Evolutionary conservation across 1,284 basidiomycete genomes (phyloP).

Genomic region (Rhodotorula sp.): DNA sequence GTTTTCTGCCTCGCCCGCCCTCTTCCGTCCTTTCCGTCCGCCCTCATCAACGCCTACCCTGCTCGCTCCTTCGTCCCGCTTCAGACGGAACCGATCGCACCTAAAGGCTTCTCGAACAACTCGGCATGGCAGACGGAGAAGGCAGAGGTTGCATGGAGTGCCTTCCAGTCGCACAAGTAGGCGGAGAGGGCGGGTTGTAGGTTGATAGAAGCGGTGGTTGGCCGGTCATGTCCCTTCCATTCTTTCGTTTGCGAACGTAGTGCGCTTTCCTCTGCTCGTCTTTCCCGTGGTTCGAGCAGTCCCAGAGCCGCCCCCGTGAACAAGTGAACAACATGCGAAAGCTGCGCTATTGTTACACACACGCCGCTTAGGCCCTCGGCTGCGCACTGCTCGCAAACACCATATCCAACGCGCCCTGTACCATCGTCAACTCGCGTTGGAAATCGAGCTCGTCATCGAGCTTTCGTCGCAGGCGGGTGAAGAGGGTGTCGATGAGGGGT

Average conservation of each 20-base stretch:
- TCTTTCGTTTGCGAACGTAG: too few species aligned
- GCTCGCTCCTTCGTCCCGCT: neutral
- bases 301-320: neutral
- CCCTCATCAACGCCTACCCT: slow-evolving; percentile 5
- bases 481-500: slow-evolving; percentile 82
- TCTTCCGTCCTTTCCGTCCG: neutral
- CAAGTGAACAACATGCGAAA: neutral
- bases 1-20: neutral
- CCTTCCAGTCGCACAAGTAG: too few species aligned
- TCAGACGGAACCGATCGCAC: slow-evolving; percentile 70
- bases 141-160: slow-evolving; percentile 28
- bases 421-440: slow-evolving; percentile 78
- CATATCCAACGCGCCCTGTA: slow-evolving; percentile 90
- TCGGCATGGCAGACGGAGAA: slow-evolving; percentile 72
- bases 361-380: neutral
- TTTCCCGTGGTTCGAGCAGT: too few species aligned
- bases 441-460: slow-evolving; percentile 83
- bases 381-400: slow-evolving; percentile 50
- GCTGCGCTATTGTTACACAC: neutral
- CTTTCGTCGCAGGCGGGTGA: slow-evolving; percentile 78
- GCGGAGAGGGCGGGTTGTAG: too few species aligned
- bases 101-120: slow-evolving; percentile 70
- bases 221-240: too few species aligned
- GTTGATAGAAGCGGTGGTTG: too few species aligned
- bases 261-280: too few species aligned